Conservation (phyloP, 2,329 filamentous ascomycete genomes). For the Beauveria varroae region DNA sequence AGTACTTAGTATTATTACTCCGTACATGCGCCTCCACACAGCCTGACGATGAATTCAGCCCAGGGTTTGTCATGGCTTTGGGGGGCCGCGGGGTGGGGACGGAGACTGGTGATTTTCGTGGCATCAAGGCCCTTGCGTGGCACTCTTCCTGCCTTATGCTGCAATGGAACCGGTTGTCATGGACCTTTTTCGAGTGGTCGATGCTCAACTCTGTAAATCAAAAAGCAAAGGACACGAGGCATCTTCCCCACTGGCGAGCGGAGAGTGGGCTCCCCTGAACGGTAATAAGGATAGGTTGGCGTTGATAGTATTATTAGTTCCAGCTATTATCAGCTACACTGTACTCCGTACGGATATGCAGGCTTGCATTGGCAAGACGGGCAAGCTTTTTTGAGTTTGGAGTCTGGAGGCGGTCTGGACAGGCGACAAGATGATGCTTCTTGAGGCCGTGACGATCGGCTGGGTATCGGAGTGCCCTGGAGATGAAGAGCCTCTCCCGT, state of each 20-base stretch:
- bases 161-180: neutral
- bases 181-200: neutral
- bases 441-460: neutral
- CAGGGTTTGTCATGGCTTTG: neutral
- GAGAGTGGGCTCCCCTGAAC: slow-evolving; percentile 4
- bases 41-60: slow-evolving; percentile 6
- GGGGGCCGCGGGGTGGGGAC: neutral
- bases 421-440: neutral
- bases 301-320: neutral
- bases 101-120: too few relatives aligned
- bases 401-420: slow-evolving; percentile 1
- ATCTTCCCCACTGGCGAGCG: neutral
- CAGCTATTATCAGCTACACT: neutral
- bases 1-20: neutral
- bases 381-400: neutral
- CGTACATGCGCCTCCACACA: neutral
- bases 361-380: neutral
- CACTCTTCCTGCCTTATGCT: neutral
- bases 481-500: neutral
- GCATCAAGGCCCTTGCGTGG: too few relatives aligned
- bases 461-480: neutral
- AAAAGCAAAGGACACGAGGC: neutral
- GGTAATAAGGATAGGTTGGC: neutral
- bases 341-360: neutral
- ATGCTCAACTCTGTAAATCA: too few relatives aligned